These are phyloP conservation scores for Lepiota venenata DNA, from an alignment of 768 basidiomycete genomes.

Conservation along the genomic window DNA sequence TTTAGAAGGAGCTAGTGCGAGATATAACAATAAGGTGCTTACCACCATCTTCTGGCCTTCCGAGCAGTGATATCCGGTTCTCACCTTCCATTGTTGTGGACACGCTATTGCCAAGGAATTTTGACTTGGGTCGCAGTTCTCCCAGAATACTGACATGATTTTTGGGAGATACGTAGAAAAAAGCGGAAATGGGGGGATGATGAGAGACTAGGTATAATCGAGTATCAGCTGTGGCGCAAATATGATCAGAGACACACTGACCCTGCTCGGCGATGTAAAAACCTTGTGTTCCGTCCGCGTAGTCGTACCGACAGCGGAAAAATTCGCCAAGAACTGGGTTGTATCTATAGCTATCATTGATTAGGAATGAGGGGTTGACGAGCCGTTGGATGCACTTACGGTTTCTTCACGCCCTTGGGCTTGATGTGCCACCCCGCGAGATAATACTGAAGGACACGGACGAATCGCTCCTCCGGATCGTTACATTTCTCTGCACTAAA, in stretches of 20 bases:
- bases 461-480: slow-evolving; percentile 87
- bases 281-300: slow-evolving; percentile 83
- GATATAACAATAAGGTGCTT: slow-evolving; percentile 25
- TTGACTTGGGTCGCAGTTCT: slow-evolving; percentile 92
- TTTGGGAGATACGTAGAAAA: slow-evolving; percentile 90
- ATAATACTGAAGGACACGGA: slow-evolving; percentile 90
- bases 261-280: slow-evolving; percentile 98
- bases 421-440: slow-evolving; percentile 99
- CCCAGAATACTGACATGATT: slow-evolving; percentile 87
- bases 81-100: slow-evolving; percentile 97
- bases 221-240: background rate
- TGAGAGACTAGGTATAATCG: slow-evolving; percentile 67
- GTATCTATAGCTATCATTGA: slow-evolving; percentile 50
- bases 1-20: background rate
- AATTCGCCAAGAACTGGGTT: slow-evolving; percentile 98
- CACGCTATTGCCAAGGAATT: slow-evolving; percentile 95
- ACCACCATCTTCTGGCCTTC: slow-evolving; percentile 86
- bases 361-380: slow-evolving; percentile 9
- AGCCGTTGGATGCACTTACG: slow-evolving; percentile 47
- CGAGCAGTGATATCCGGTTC: slow-evolving; percentile 82
- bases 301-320: slow-evolving; percentile 95
- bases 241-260: slow-evolving; percentile 21
- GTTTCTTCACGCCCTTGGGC: slow-evolving; percentile 99
- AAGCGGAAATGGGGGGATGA: slow-evolving; percentile 93
- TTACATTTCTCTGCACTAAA: slow-evolving; percentile 76